A percentile compares a stretch with the other conserved stretches of the same genome.
These are phyloP conservation scores for Pyrus communis DNA, from an alignment of 306 rosid genomes.

Conservation along the genomic window DNA sequence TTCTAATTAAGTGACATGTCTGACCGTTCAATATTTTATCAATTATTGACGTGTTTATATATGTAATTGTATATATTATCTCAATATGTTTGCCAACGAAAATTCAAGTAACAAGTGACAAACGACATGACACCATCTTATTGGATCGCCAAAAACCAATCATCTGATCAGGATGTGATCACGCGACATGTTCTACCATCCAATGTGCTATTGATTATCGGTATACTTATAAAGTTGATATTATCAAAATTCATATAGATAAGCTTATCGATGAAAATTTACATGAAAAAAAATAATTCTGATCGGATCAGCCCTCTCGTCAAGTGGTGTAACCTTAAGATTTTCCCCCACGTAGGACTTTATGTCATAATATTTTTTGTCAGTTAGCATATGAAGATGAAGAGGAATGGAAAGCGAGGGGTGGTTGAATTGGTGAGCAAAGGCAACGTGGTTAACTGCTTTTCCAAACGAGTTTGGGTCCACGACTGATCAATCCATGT, in stretches of 20 bases:
- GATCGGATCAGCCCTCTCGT: neutral
- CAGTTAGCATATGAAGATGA: constrained; percentile 21
- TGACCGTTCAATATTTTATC: no score
- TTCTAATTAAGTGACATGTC: no score
- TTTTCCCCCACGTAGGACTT: neutral
- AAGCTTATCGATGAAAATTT: neutral
- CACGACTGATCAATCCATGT: constrained; percentile 2
- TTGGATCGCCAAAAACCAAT: no score
- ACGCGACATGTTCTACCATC: no score
- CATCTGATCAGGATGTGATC: no score
- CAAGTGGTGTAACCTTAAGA: neutral
- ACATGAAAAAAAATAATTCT: no score
- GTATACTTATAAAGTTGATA: no score
- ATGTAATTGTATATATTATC: no score
- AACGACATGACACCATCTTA: no score
- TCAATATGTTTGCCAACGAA: neutral
- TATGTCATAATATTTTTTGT: neutral
- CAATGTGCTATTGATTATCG: neutral
- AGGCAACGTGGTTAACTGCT: constrained; percentile 13
- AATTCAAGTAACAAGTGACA: no score
- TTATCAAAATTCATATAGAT: no score
- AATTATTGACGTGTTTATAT: neutral
- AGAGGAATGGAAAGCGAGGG: neutral
- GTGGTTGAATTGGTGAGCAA: neutral
- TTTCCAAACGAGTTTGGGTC: neutral